Conservation (phyloP, 2,329 filamentous ascomycete species). For the Cercospora sp. region DNA sequence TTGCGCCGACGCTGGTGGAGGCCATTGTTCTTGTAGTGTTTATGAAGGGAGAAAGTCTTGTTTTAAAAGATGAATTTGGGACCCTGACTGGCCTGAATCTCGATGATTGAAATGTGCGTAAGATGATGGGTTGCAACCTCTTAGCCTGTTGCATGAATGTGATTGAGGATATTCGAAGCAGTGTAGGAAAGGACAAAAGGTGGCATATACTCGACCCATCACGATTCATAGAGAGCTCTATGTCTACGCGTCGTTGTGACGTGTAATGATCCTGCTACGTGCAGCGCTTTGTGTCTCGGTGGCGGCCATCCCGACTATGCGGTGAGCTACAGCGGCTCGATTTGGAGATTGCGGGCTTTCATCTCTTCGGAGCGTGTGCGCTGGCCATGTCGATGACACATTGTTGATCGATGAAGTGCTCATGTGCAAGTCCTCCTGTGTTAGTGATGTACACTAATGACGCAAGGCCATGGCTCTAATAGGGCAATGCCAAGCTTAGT, state of each 20-base stretch:
- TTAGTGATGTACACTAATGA: neutral
- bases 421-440: neutral
- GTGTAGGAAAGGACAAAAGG: neutral
- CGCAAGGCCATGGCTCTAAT: neutral
- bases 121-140: neutral
- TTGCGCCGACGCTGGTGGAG: slow-evolving; percentile 19
- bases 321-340: neutral
- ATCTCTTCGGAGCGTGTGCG: neutral
- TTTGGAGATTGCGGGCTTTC: neutral
- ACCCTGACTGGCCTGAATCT: neutral
- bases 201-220: neutral
- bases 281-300: neutral
- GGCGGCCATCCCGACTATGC: neutral
- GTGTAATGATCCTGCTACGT: slow-evolving; percentile 9
- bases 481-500: neutral
- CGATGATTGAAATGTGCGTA: neutral
- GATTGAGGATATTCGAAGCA: no score
- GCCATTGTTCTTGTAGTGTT: slow-evolving; percentile 5
- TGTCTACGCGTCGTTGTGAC: slow-evolving; percentile 13
- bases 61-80: neutral
- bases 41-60: neutral
- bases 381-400: neutral
- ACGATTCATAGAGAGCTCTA: neutral
- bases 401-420: neutral
- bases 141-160: neutral